Evolutionary conservation across 352 stramenopile genomes (phyloP).

Genomic region (Achlya hypogyna): DNA sequence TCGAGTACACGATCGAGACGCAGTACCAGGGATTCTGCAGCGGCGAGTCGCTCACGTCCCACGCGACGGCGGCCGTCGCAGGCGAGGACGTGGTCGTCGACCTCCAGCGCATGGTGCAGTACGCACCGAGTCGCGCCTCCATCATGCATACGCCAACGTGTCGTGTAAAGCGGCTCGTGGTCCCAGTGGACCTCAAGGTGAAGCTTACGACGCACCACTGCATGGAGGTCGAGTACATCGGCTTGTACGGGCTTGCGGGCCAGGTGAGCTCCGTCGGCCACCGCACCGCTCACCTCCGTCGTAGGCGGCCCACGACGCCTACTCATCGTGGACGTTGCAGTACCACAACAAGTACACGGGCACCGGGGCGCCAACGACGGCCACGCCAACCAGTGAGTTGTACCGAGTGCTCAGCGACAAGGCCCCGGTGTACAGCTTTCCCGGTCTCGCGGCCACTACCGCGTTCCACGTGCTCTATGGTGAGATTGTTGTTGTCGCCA

Average conservation of each 20-base stretch:
- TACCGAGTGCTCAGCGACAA: slow-evolving; percentile 19
- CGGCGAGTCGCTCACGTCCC: not conserved
- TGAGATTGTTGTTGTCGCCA: slow-evolving; percentile 6
- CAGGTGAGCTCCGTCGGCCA: not conserved
- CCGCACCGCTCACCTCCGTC: not conserved
- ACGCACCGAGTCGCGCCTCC: not conserved
- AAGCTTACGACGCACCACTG: slow-evolving; percentile 14
- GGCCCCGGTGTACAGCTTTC: slow-evolving; percentile 15
- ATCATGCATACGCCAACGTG: not conserved
- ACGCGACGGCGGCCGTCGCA: not conserved
- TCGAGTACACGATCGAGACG: slow-evolving; percentile 19
- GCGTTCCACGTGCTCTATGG: slow-evolving; percentile 11
- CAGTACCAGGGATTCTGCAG: slow-evolving; percentile 18
- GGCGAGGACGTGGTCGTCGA: slow-evolving; percentile 13
- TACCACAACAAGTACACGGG: slow-evolving; percentile 2
- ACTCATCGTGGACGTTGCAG: slow-evolving; percentile 14
- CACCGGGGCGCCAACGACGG: not conserved
- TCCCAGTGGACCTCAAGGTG: slow-evolving; percentile 12
- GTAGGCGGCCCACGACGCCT: slow-evolving; percentile 16
- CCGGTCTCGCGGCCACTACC: not conserved
- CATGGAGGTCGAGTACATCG: slow-evolving; percentile 18
- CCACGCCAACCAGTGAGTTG: not conserved
- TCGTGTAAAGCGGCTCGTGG: slow-evolving; percentile 10
- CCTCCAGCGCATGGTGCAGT: slow-evolving; percentile 13
- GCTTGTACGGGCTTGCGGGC: slow-evolving; percentile 1